Base-by-base conservation (phyloP, 495 filamentous ascomycete genomes). In the Podospora didyma region DNA sequence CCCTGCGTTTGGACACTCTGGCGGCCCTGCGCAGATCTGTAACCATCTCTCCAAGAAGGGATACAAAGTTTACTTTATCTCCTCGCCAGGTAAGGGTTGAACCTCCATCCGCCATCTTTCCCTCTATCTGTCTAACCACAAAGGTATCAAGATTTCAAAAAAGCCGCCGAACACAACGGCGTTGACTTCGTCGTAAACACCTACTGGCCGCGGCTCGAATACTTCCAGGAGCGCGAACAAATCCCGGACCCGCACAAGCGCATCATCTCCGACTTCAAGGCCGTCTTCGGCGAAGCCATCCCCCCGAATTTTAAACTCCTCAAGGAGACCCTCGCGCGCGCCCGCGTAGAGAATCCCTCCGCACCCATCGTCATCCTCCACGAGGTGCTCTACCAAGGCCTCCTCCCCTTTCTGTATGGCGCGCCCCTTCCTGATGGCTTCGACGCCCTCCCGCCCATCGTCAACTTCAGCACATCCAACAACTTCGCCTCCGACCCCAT, bases 331-430 rank as follows among this genome's bases (percentile, higher is more conserved):
- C 61, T 74, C 11, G 46, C 39, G 23, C 45, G 16, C 1, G 46
- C 70, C 10, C 62, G 56, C 12, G 54, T 41, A n/a, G 56, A 55
- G 1, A 60, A 66, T 9, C 67, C 69, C 3, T 11, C 2, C 22
- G 58, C 63, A 14, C 44, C 63, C 31, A 56, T 73, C 23, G 12
- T 73, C 42, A 49, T 74, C 19, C 37, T 73, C 2, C 59, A 64
- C 26, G 71, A 74, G 50, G 57, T 58, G 17, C 48, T 70, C 51
- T 67, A 60, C 44, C 56, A 58, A 39, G 63, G 61, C 19, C 41
- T 57, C 14, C 28, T 66, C 9, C 71, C 71, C 0, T 58, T 69
- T 14, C 49, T 53, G 28, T 56, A 60, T 48, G 61, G 62, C 14
- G 64, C 64, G 1, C 49, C 65, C 6, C 54, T 72, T 0, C 65